A percentile compares a stretch with the other conserved stretches of the same genome.
phyloP scores from a whole-genome alignment of 495 filamentous ascomycete species.

The Bacidia rubella region DNA sequence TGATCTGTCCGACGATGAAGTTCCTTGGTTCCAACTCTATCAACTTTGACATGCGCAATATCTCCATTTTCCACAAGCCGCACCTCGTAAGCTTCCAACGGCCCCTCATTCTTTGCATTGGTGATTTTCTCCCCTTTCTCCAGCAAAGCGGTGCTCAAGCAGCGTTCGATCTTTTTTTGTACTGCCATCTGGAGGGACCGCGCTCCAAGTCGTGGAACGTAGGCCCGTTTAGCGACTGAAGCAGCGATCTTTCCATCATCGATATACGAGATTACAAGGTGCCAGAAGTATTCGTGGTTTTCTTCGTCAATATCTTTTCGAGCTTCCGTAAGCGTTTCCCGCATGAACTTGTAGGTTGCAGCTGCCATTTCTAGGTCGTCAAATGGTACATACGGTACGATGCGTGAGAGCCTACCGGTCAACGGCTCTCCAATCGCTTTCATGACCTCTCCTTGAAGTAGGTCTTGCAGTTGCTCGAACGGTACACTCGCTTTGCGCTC shows the following conservation, averaged over 20 bases:
- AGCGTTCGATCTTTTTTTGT: background rate
- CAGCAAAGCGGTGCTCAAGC: background rate
- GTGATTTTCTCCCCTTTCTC: background rate
- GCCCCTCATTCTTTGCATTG: slow-evolving; percentile 9
- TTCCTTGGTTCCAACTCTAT: background rate
- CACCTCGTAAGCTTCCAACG: slow-evolving; percentile 5
- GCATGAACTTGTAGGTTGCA: slow-evolving; percentile 16
- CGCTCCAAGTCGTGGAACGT: slow-evolving; percentile 8
- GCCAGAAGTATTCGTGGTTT: slow-evolving; percentile 1
- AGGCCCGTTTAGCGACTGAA: slow-evolving; percentile 1
- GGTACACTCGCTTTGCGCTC: background rate
- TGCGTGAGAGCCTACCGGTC: slow-evolving; percentile 4
- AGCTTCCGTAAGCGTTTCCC: background rate
- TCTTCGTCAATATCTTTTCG: slow-evolving; percentile 8
- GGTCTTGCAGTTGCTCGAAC: background rate
- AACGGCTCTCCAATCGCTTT: slow-evolving; percentile 7
- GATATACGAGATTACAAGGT: slow-evolving; percentile 5
- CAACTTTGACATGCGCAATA: background rate
- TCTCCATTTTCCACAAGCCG: background rate
- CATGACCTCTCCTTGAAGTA: background rate
- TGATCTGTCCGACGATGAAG: background rate
- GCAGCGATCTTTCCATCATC: slow-evolving; percentile 10
- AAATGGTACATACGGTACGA: slow-evolving; percentile 16
- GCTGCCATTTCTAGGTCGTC: slow-evolving; percentile 10
- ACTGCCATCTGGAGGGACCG: slow-evolving; percentile 10